These are phyloP conservation scores for Chamaenerion angustifolium DNA, from an alignment of 345 rosid genomes.

Conservation along the genomic window DNA sequence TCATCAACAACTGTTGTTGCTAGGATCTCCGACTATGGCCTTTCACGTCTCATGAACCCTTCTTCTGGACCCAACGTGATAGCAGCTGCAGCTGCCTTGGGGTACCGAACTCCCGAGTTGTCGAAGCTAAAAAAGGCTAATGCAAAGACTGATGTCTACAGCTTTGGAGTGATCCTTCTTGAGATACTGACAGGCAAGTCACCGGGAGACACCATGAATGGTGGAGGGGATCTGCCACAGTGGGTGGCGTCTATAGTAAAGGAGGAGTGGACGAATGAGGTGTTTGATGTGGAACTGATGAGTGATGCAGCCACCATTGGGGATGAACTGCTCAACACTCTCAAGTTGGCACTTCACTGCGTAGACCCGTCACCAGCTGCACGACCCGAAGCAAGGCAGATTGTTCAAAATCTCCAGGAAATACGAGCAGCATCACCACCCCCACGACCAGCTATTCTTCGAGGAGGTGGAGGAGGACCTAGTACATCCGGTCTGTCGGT, in stretches of 20 bases:
- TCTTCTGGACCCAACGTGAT: constrained; percentile 27
- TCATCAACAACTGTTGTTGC: constrained; percentile 22
- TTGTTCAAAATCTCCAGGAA: constrained; percentile 60
- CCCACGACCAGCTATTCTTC: no score
- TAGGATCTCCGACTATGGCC: constrained; percentile 70
- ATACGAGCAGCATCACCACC: constrained; percentile 15
- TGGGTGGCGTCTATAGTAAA: constrained; percentile 95
- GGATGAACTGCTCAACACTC: constrained; percentile 65
- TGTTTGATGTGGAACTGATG: constrained; percentile 76
- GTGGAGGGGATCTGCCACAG: constrained; percentile 68
- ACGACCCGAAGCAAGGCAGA: constrained; percentile 65
- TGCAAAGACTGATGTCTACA: constrained; percentile 76
- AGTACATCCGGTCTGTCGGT: no score
- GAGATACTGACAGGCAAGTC: constrained; percentile 89
- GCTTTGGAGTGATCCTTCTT: constrained; percentile 68
- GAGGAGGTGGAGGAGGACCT: no score
- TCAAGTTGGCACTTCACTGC: constrained; percentile 82
- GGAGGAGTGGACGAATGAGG: constrained; percentile 95
- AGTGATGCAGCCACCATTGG: constrained; percentile 47
- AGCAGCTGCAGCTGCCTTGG: constrained; percentile 72
- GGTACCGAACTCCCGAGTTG: constrained; percentile 87
- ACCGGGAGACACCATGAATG: constrained; percentile 65
- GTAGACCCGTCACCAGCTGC: constrained; percentile 77
- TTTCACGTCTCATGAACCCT: constrained; percentile 10
- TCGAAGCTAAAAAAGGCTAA: constrained; percentile 67